A percentile compares a stretch with the other conserved stretches of the same genome.
phyloP scores from a whole-genome alignment of 208 protist genomes.

The Blastocrithidia nonstop region DNA sequence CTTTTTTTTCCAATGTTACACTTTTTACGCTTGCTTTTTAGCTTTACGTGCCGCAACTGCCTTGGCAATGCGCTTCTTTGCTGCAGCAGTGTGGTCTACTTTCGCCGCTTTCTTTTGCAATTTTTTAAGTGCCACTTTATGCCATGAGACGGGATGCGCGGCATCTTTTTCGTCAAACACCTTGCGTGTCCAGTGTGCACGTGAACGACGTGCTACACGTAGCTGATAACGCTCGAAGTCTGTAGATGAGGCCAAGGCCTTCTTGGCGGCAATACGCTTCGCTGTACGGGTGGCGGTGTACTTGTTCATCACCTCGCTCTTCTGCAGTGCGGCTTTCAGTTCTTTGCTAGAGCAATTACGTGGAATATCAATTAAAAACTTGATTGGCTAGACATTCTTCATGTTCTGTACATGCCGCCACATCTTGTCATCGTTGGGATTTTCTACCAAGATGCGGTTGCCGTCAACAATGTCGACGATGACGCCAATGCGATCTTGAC shows the following conservation, averaged over 20 bases:
- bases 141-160: slow-evolving; percentile 79
- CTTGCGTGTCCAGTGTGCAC: slow-evolving; percentile 83
- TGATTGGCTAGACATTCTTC: slow-evolving; percentile 77
- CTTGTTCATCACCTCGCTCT: slow-evolving; percentile 67
- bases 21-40: slow-evolving; percentile 29
- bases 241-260: slow-evolving; percentile 61
- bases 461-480: slow-evolving; percentile 83
- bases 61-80: slow-evolving; percentile 84
- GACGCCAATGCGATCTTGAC: slow-evolving; percentile 42
- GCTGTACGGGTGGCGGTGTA: slow-evolving; percentile 75
- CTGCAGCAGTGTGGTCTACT: slow-evolving; percentile 44
- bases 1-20: too few relatives aligned
- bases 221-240: slow-evolving; percentile 89
- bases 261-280: slow-evolving; percentile 58
- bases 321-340: slow-evolving; percentile 54
- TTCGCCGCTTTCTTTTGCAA: slow-evolving; percentile 77
- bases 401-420: slow-evolving; percentile 84
- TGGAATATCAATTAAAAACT: slow-evolving; percentile 33
- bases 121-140: slow-evolving; percentile 77
- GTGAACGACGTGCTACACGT: slow-evolving; percentile 78
- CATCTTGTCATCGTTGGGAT: slow-evolving; percentile 79
- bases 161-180: slow-evolving; percentile 82
- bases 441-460: slow-evolving; percentile 84
- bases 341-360: slow-evolving; percentile 64
- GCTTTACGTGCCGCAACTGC: slow-evolving; percentile 53